A percentile compares a stretch with the other conserved stretches of the same genome.
Evolutionary conservation across 192 early-diverging fungal species (phyloP).

Genomic region (Linnemannia zychae): DNA sequence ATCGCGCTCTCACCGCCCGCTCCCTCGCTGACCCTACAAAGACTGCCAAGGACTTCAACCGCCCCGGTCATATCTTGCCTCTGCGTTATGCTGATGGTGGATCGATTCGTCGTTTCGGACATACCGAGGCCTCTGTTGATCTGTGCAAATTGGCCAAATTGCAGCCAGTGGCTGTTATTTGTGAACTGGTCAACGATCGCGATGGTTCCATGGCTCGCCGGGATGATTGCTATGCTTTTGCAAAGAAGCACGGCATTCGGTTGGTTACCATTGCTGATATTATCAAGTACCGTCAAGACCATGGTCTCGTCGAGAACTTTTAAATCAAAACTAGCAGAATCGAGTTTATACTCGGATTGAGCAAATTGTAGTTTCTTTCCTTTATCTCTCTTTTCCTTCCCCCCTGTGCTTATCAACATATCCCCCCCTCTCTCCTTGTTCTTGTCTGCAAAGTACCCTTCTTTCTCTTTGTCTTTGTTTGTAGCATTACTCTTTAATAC

Average conservation of each 20-base stretch:
- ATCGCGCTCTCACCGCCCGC: slow-evolving; percentile 84
- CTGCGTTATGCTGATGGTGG: slow-evolving; percentile 87
- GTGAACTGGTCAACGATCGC: slow-evolving; percentile 92
- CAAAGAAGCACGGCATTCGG: slow-evolving; percentile 85
- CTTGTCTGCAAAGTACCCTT: background rate
- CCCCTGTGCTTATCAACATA: background rate
- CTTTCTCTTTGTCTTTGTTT: background rate
- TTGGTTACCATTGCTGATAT: slow-evolving; percentile 93
- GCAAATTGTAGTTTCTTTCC: background rate
- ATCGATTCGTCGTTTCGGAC: slow-evolving; percentile 89
- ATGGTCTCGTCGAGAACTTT: slow-evolving; percentile 49
- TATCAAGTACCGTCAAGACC: slow-evolving; percentile 77
- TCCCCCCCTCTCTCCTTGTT: background rate
- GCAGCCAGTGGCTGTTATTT: slow-evolving; percentile 89
- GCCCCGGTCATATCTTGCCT: slow-evolving; percentile 97
- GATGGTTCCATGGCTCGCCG: slow-evolving; percentile 95
- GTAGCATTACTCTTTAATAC: slow-evolving; percentile 8
- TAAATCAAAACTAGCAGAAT: background rate
- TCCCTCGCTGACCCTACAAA: slow-evolving; percentile 81
- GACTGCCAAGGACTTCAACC: slow-evolving; percentile 79
- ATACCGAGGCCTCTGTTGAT: slow-evolving; percentile 95
- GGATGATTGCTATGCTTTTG: slow-evolving; percentile 90
- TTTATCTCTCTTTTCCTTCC: background rate
- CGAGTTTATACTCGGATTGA: background rate
- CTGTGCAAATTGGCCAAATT: slow-evolving; percentile 88